Evolutionary conservation across 352 stramenopile species (phyloP), one percentile per base, ranked within the genome.

Genomic region (Globisporangium nagaii): DNA sequence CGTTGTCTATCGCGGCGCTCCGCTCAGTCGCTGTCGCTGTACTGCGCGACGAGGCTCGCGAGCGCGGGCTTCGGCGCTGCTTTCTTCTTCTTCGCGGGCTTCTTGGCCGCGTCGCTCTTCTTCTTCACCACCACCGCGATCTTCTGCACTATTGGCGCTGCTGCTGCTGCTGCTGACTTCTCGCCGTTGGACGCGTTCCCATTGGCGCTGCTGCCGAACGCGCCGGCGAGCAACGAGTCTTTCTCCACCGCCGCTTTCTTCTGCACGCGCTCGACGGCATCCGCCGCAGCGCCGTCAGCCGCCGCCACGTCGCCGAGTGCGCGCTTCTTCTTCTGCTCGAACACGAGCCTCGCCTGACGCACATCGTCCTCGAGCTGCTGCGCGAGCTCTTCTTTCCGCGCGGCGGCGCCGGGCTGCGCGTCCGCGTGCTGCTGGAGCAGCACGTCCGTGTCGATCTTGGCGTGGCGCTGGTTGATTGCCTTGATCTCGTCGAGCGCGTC

Each of bases 401-500:
- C 53, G 0, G 45, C 51, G 1, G 49, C 61, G 10, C 51, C 50
- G 0, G 54, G 34, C 17, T 65, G 41, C 1, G 44, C 53, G n/a
- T 84, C 58, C 7, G 69, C 68, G 37, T 82, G 63, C 17, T 88
- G 77, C 31, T 79, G 66, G 45, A 95, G 56, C 39, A 94, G 53
- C 53, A 74, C 78, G 60, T 95, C 82, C 56, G 77, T 86, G 66
- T 97, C 86, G 43, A 98, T 75, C 46, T 88, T 80, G n/a, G 94
- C 74, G 73, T 98, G 95, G 59, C 90, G 80, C 47, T 91, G 80
- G 75, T 99, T 99, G 68, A 99, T 97, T 15, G 95, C 93, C 53
- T 98, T 96, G 62, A 99, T 99, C 75, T 99, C 94, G 60, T 99
- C 97, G 20, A 99, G 65, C 22, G 96, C 96, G 60, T 99, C 97